Evolutionary conservation across 371 early-diverging fungal species (phyloP).

Genomic region (Cokeromyces recurvatus): DNA sequence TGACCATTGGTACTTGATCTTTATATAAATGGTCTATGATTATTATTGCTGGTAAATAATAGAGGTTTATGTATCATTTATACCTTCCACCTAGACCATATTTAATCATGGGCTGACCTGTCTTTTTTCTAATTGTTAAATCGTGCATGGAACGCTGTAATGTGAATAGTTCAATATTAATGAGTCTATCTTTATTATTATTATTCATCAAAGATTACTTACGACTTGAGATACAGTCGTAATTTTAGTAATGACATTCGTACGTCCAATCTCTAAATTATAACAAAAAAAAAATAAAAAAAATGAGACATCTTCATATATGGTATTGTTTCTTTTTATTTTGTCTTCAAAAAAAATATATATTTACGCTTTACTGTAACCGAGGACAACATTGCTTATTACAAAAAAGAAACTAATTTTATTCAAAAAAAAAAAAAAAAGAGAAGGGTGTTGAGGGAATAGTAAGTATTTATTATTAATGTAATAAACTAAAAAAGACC

Average conservation of each 20-base stretch:
- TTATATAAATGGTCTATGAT: neutral
- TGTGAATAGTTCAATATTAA: neutral
- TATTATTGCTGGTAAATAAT: neutral
- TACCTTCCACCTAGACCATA: constrained; percentile 74
- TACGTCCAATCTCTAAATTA: constrained; percentile 30
- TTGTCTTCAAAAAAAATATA: too few species aligned
- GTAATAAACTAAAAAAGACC: too few species aligned
- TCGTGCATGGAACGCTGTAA: constrained; percentile 64
- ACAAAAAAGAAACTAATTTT: neutral
- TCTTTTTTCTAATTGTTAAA: constrained; percentile 62
- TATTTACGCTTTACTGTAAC: constrained; percentile 28
- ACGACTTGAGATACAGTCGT: constrained; percentile 23
- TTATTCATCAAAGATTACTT: constrained; percentile 10
- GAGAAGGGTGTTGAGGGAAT: too few species aligned
- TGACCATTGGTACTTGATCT: constrained; percentile 79
- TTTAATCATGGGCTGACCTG: constrained; percentile 63
- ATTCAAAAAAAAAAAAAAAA: too few species aligned
- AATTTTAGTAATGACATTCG: constrained; percentile 18
- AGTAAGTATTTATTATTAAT: too few species aligned
- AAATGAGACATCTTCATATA: neutral
- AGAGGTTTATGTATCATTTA: neutral
- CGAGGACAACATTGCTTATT: constrained; percentile 16
- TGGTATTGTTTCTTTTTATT: too few species aligned
- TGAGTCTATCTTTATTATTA: neutral
- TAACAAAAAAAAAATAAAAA: neutral